Conservation (phyloP, 2,329 filamentous ascomycete species). For the Reticulascus tulasneorum region DNA sequence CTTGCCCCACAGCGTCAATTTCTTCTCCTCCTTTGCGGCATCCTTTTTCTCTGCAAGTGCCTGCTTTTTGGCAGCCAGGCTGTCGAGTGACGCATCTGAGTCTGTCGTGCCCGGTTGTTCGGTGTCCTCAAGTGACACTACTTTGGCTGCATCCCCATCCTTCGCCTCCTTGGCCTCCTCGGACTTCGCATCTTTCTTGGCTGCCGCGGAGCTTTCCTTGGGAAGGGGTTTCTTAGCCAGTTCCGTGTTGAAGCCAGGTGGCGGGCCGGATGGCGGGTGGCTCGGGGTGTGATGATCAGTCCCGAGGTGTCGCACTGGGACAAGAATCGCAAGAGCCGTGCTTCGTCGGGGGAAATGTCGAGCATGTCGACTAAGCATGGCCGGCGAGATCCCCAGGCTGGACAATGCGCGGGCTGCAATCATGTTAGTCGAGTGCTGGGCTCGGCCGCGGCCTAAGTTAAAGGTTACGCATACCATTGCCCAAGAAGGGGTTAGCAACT, state of each 20-base stretch:
- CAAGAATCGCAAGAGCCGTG: conserved; percentile 52
- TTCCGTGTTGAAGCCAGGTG: conserved; percentile 87
- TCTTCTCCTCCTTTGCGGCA: conserved; percentile 69
- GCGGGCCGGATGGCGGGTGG: conserved; percentile 58
- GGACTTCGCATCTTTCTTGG: conserved; percentile 30
- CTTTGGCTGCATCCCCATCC: conserved; percentile 19
- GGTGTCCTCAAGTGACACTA: conserved; percentile 22
- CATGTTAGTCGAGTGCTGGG: too few species aligned
- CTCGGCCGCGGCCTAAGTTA: too few species aligned
- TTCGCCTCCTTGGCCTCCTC: conserved; percentile 22
- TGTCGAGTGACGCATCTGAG: conserved; percentile 47
- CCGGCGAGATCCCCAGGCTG: conserved; percentile 41
- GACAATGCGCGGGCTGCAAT: conserved; percentile 42
- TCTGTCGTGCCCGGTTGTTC: conserved; percentile 32
- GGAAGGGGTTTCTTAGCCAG: conserved; percentile 80
- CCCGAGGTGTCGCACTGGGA: conserved; percentile 52
- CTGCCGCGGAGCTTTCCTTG: conserved; percentile 41
- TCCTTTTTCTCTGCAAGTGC: conserved; percentile 59
- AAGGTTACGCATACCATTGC: conserved; percentile 38
- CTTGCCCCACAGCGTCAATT: conserved; percentile 84
- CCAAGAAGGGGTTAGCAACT: conserved; percentile 48
- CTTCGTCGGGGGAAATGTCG: conserved; percentile 40
- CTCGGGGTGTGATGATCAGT: conserved; percentile 56
- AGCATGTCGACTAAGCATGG: conserved; percentile 43
- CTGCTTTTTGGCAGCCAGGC: conserved; percentile 62